Evolutionary conservation across 768 basidiomycete genomes (phyloP), one percentile per base, ranked within the genome.

Genomic region (Tulasnella sp.): DNA sequence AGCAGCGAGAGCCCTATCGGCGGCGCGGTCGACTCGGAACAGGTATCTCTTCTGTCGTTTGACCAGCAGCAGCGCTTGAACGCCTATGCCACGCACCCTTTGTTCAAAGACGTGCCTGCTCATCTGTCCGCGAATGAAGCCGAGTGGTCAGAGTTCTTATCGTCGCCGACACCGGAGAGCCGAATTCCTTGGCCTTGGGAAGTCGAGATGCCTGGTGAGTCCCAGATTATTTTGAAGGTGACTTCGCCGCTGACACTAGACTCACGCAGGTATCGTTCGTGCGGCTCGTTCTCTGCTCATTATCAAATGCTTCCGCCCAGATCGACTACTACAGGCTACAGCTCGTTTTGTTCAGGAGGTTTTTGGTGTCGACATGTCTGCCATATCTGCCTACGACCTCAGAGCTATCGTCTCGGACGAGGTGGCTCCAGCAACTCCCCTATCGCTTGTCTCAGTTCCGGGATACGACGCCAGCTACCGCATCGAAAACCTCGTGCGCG

Each of bases 381-480:
- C 74, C 10, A 80, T 85, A 68, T 78, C 90, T 0, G 78, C 75
- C 46, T 89, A 83, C 68, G 86, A 92, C 55, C 80, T 99, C 25
- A 77, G 78, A 19, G 69, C 72, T 8, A 85, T 97, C 75, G 90
- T 97, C 25, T 65, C 76, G 5, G 78, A 86, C 65, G 92, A 98
- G 68, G 80, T 92, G 30, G 77, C 80, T 2, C 78, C 92, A 2
- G 76, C 80, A 2, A 90, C 90, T 0, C 93, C 96, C 1, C 73
- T 98, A 24, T 88, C 92, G 2, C 75, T 99, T 50, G 81, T 92
- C 29, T 97, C 94, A 4, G 92, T 99, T 2, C 83, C 90, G 2
- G 96, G 96, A 15, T 94, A 96, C 67, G 96, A 99, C 68, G 96
- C 96, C n/a, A 94, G 92, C 70, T 98, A 93, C 70, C 82, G 88